These are phyloP conservation scores for Termitomyces titanicus DNA, from an alignment of 768 basidiomycete species.

Conservation along the genomic window DNA sequence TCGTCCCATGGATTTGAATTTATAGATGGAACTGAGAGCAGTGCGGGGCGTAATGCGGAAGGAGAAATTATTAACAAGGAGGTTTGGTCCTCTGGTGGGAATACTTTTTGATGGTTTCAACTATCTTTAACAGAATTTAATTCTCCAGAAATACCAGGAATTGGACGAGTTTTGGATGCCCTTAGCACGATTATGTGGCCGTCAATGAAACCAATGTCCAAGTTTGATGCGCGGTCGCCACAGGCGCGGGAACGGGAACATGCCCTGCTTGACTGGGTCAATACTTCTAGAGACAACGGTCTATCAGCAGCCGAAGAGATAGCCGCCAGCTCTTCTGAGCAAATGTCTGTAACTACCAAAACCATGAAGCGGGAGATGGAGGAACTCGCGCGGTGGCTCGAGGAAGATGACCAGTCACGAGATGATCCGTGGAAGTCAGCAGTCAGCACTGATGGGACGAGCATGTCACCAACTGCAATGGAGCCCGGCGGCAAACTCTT, in stretches of 20 bases:
- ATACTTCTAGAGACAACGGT: conserved; percentile 33
- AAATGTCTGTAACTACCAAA: conserved; percentile 24
- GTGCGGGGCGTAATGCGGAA: background rate
- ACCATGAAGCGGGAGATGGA: conserved; percentile 50
- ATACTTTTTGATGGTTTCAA: conserved; percentile 7
- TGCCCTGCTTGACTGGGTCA: conserved; percentile 39
- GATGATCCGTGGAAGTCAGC: conserved; percentile 40
- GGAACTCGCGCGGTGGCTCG: conserved; percentile 60
- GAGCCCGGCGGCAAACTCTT: conserved; percentile 6
- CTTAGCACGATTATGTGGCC: conserved; percentile 90
- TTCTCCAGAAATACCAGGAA: conserved; percentile 41
- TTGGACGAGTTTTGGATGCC: conserved; percentile 73
- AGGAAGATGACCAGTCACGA: conserved; percentile 38
- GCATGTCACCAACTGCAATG: conserved; percentile 22
- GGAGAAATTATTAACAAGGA: conserved; percentile 11
- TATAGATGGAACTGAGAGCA: conserved; percentile 47
- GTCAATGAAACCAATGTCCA: conserved; percentile 52
- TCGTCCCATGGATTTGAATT: conserved; percentile 76
- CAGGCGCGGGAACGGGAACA: conserved; percentile 24
- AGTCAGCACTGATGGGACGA: conserved; percentile 24
- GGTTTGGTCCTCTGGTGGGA: conserved; percentile 23
- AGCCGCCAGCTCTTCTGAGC: conserved; percentile 10
- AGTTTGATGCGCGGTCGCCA: conserved; percentile 7
- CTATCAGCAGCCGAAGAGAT: conserved; percentile 21
- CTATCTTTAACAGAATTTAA: background rate